Base-by-base conservation (phyloP, 1,284 basidiomycete species). In the Puccinia hordei region DNA sequence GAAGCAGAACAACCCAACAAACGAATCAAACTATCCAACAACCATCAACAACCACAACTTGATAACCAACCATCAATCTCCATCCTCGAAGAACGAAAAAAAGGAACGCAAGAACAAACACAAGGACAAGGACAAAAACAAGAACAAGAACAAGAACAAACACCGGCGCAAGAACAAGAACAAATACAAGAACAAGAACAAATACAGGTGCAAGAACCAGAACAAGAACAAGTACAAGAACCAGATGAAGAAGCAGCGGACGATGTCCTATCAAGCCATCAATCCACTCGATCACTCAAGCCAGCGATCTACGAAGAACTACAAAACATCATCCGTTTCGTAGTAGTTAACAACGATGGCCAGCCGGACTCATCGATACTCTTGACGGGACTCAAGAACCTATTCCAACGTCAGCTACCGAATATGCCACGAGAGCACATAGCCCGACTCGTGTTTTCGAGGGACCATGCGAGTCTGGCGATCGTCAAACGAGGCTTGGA, bases 371-470 rank as follows among this genome's bases (percentile, higher is more conserved):
- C 86, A 6, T 88, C 92, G 55, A 91, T 98, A 80, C 91, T 99
- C 76, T 89, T 98, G 68, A 95, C 95, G 0, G 94, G 95, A 15
- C 88, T 98, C 81, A 99, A 98, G 87, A 96, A 94, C 33, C 90
- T 99, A 33, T 99, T 99, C 85, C 96, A 98, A 86, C 93, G 94
- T 82, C 97, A 99, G 86, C 87, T 99, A 8, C 97, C 97, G 10
- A 98, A 98, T 87, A 99, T 99, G 97, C 97, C 97, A 27, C 89
- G 95, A 84, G 97, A 99, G 86, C 99, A 99, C 84, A 99, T 99
- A 83, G 94, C 97, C 0, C 90, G 97, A 51, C 89, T 99, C 19
- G 96, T 99, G 0, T 93, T 95, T 82, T 96, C 99, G 85, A 88
- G 89, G 57, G 97, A 95, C 84, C 97, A 97, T 66, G 92, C 92